Evolutionary conservation across 805 yeast genomes (phyloP).

Genomic region (Candida insectalens): DNA sequence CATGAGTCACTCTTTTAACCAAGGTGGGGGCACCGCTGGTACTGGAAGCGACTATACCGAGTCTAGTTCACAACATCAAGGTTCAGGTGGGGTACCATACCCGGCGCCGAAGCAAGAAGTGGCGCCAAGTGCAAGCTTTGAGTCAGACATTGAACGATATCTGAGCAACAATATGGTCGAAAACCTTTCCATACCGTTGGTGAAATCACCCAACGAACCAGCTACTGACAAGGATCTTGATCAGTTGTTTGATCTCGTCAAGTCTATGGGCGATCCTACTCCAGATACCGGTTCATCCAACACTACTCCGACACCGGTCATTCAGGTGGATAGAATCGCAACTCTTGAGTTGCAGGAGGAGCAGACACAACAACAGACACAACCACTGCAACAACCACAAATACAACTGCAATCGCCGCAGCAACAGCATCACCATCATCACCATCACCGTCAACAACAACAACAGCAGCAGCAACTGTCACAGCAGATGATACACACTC

Average conservation of each 20-base stretch:
- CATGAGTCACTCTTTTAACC: too few species aligned
- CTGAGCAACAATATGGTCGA: too few species aligned
- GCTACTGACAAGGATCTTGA: constrained; percentile 1
- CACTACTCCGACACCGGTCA: not conserved
- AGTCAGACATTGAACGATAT: too few species aligned
- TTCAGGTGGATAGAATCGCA: not conserved
- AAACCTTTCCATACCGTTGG: too few species aligned
- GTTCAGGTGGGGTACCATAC: too few species aligned
- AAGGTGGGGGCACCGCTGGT: too few species aligned
- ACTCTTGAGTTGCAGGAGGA: not conserved
- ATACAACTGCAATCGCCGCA: not conserved
- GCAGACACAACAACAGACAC: not conserved
- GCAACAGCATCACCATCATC: not conserved
- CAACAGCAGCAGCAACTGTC: constrained; percentile 2
- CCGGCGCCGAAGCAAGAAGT: too few species aligned
- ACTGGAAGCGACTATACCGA: too few species aligned
- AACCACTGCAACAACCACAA: not conserved
- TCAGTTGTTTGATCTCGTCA: constrained; percentile 1
- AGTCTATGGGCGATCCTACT: not conserved
- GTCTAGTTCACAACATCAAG: too few species aligned
- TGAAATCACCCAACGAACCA: not conserved
- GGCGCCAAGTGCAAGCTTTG: too few species aligned
- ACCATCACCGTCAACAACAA: not conserved
- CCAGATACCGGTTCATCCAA: not conserved
- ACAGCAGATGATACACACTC: not conserved